Evolutionary conservation across 257 asterid species (phyloP).

Genomic region (Solanum pimpinellifolium): DNA sequence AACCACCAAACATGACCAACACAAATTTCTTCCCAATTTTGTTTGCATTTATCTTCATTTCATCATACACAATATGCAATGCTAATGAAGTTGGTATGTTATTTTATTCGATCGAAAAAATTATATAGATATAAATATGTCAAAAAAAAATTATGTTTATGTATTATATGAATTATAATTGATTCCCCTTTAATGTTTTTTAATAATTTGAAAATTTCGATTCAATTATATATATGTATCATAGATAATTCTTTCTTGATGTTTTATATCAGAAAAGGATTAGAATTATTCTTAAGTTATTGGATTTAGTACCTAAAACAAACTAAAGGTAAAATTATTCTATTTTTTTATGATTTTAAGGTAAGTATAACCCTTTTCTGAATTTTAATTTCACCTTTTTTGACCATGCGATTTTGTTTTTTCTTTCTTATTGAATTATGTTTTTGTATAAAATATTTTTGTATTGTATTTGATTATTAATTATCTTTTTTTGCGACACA

Average conservation of each 20-base stretch:
- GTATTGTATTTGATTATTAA: background rate
- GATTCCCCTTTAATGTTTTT: background rate
- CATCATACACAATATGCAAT: slow-evolving; percentile 3
- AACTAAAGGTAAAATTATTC: background rate
- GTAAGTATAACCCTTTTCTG: background rate
- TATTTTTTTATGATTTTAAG: background rate
- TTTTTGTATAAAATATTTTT: background rate
- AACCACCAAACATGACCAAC: background rate
- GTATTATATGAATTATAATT: background rate
- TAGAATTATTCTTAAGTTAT: background rate
- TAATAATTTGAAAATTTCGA: background rate
- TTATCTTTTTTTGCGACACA: background rate
- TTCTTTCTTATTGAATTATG: background rate
- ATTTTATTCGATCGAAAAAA: background rate
- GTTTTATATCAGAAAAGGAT: background rate
- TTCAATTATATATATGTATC: background rate
- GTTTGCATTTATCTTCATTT: slow-evolving; percentile 5
- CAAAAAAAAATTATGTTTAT: background rate
- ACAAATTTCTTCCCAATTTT: background rate
- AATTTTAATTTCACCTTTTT: background rate
- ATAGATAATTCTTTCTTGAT: too few species aligned
- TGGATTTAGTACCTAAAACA: background rate
- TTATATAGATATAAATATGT: background rate
- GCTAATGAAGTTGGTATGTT: slow-evolving; percentile 24
- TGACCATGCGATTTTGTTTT: background rate